These are phyloP conservation scores for Neocallimastix lanati DNA, from an alignment of 192 early-diverging fungal species.

Conservation along the genomic window DNA sequence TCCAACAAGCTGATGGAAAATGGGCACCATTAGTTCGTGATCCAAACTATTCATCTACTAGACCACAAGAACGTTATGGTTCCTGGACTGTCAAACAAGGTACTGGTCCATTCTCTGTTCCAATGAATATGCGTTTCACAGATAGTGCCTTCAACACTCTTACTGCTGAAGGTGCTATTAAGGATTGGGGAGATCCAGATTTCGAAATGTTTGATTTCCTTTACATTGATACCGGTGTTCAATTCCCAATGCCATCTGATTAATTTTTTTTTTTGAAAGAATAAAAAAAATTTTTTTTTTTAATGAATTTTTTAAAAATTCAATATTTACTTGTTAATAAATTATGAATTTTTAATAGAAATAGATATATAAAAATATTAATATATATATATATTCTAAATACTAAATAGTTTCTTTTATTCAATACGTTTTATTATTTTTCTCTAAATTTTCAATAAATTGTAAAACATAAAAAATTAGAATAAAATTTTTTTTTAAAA, in stretches of 20 bases:
- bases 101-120: constrained; percentile 1
- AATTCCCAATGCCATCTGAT: not conserved
- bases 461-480: too few species aligned
- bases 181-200: not conserved
- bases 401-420: too few species aligned
- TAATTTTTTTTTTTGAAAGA: too few species aligned
- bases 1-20: not conserved
- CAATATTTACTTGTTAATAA: too few species aligned
- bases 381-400: too few species aligned
- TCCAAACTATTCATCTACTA: constrained; percentile 4
- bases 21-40: constrained; percentile 2
- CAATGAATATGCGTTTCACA: constrained; percentile 2
- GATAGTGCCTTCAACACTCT: not conserved
- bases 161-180: not conserved
- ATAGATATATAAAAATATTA: too few species aligned
- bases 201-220: not conserved
- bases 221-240: not conserved
- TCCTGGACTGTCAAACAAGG: constrained; percentile 5
- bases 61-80: constrained; percentile 5
- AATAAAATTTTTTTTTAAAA: too few species aligned
- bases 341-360: too few species aligned
- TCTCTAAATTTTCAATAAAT: too few species aligned
- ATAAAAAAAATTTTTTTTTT: too few species aligned
- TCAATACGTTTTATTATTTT: too few species aligned
- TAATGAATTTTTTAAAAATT: too few species aligned